phyloP scores from a whole-genome alignment of 2,329 filamentous ascomycete genomes.

The Arthrobotrys megalospora region DNA sequence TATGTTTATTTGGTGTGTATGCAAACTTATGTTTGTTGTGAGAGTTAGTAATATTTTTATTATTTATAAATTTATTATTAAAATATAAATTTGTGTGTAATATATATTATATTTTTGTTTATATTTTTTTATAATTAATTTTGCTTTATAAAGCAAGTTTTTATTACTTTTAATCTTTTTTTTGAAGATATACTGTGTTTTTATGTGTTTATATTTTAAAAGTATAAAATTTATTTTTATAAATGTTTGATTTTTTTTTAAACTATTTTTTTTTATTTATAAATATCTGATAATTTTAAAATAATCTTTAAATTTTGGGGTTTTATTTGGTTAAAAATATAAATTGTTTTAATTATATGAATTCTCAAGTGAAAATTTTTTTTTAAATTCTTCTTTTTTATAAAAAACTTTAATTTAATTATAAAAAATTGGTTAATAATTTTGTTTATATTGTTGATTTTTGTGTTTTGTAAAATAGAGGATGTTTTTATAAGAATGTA shows the following conservation, averaged over 20 bases:
- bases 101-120: slow-evolving; percentile 17
- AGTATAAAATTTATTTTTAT: background rate
- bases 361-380: too few species aligned
- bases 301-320: too few species aligned
- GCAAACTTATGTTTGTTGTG: background rate
- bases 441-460: background rate
- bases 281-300: background rate
- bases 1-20: slow-evolving; percentile 18
- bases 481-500: too few species aligned
- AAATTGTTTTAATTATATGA: background rate
- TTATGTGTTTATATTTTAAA: slow-evolving; percentile 1
- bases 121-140: slow-evolving; percentile 26
- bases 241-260: slow-evolving; percentile 16
- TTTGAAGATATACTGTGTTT: background rate
- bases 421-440: background rate
- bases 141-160: slow-evolving; percentile 2
- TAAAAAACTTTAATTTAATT: background rate
- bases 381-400: too few species aligned
- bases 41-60: slow-evolving; percentile 10
- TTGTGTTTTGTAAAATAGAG: too few species aligned
- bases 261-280: background rate
- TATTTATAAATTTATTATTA: slow-evolving; percentile 16
- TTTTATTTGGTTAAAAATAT: background rate
- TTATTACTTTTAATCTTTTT: slow-evolving; percentile 1
- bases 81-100: slow-evolving; percentile 22